Percentiles rank a stretch among this genome's conserved stretches.
These are phyloP conservation scores for Ormosia emarginata DNA, from an alignment of 306 rosid species.

Conservation along the genomic window DNA sequence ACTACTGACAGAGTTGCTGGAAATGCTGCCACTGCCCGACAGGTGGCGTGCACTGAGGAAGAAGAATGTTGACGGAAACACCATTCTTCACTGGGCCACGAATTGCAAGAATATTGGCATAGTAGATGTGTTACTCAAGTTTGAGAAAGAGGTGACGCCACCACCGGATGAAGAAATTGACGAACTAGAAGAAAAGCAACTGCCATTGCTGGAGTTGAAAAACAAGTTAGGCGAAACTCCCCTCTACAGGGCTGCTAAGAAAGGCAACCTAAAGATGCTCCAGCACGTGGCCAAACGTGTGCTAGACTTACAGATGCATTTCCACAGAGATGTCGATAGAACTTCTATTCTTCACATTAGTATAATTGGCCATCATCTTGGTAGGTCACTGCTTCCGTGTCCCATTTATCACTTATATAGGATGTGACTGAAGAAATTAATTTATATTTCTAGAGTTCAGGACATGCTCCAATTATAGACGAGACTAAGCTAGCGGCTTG, in stretches of 20 bases:
- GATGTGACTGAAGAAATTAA: too few relatives aligned
- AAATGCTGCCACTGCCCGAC: not conserved
- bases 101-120: not conserved
- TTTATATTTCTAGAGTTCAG: too few relatives aligned
- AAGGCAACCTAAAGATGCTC: not conserved
- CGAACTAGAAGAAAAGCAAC: not conserved
- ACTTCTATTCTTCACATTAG: slow-evolving; percentile 7
- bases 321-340: not conserved
- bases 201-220: not conserved
- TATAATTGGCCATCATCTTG: not conserved
- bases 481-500: too few relatives aligned
- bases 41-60: not conserved
- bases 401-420: too few relatives aligned
- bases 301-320: not conserved
- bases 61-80: not conserved
- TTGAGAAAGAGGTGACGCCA: not conserved
- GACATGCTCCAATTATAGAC: too few relatives aligned
- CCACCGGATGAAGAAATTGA: not conserved
- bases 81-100: not conserved
- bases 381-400: not conserved
- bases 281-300: not conserved
- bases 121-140: not conserved
- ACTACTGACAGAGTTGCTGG: not conserved
- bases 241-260: not conserved
- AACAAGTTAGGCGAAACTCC: slow-evolving; percentile 1